phyloP scores from a whole-genome alignment of 1,284 basidiomycete species.

The Ceratobasidium sp. region DNA sequence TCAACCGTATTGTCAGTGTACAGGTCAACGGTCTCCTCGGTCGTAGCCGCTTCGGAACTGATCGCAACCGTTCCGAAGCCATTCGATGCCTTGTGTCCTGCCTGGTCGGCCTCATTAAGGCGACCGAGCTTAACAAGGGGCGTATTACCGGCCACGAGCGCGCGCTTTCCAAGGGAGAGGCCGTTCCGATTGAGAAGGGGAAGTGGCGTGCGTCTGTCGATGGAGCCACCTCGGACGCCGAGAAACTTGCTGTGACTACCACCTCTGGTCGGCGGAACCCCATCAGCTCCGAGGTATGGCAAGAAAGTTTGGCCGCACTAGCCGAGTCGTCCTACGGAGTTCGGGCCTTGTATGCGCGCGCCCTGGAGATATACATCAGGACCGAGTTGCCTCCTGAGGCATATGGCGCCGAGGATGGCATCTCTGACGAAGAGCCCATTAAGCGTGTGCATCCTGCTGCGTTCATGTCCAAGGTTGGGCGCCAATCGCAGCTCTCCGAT shows the following conservation, averaged over 20 bases:
- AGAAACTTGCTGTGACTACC: slow-evolving; percentile 48
- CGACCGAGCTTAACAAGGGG: slow-evolving; percentile 65
- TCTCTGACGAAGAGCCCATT: slow-evolving; percentile 55
- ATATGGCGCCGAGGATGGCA: slow-evolving; percentile 53
- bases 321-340: slow-evolving; percentile 80
- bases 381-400: slow-evolving; percentile 70
- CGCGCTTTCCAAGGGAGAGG: slow-evolving; percentile 6
- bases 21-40: slow-evolving; percentile 70
- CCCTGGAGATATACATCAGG: slow-evolving; percentile 76
- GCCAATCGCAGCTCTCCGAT: slow-evolving; percentile 56
- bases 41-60: slow-evolving; percentile 60
- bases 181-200: slow-evolving; percentile 21
- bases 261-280: slow-evolving; percentile 66
- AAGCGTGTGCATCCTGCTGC: slow-evolving; percentile 54
- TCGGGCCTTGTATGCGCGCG: slow-evolving; percentile 78
- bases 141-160: slow-evolving; percentile 50
- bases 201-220: slow-evolving; percentile 42
- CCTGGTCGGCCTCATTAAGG: slow-evolving; percentile 74
- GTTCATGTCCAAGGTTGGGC: slow-evolving; percentile 34
- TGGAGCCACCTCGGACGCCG: slow-evolving; percentile 52
- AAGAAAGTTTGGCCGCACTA: slow-evolving; percentile 84
- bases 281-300: slow-evolving; percentile 85
- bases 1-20: slow-evolving; percentile 76
- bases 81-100: slow-evolving; percentile 79
- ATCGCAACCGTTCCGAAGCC: slow-evolving; percentile 69